Base-by-base conservation (phyloP, 2,329 filamentous ascomycete genomes). In the Colletotrichum aenigma region DNA sequence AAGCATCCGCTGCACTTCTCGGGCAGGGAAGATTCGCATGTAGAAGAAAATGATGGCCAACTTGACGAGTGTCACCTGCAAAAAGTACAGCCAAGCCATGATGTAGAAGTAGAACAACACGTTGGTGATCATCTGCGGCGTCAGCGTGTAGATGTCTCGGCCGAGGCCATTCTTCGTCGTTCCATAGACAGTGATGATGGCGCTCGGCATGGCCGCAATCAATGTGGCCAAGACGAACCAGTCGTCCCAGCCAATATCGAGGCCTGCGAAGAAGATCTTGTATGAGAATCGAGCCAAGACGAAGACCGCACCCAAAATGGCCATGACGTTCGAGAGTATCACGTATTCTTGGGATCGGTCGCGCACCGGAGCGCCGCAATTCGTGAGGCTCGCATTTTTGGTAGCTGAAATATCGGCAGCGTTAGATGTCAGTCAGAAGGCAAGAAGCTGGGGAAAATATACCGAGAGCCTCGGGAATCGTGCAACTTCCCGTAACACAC, bases 1-100 rank as follows among this genome's bases (percentile, higher is more conserved):
- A 5, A 88, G 80, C 5, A 86, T 18, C 18, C 81, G 80, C 18
- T 83, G 82, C 5, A 88, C 82, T 4, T 62, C 70, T 5, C 55
- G 74, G 0, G 78, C 78, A 1, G 86, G 86, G 76, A 91, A 91
- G 76, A 90, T 87, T 56, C 87, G 86, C 36, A 88, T 81, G 80
- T 89, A 90, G 81, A 90, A 89, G 77, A 86, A 82, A 7, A 90
- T 82, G 67, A 91, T 84, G 7, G 88, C 86, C 8, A 88, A 79
- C 77, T 89, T 88, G 43, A 87, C 83, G 48, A 88, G 80, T 13
- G 84, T 79, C 7, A 87, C 78, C n/a, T 85, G 81, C 1, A 81
- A 64, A 77, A 89, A 88, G 79, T 89, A 88, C n/a, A 88, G 60
- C 60, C 79, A 74, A 12, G 81, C 82, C 76, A 83, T 82, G 69